A percentile compares a stretch with the other conserved stretches of the same genome.
These are phyloP conservation scores for Gorgonomyces haynaldii DNA, from an alignment of 192 early-diverging fungal species.

Conservation along the genomic window DNA sequence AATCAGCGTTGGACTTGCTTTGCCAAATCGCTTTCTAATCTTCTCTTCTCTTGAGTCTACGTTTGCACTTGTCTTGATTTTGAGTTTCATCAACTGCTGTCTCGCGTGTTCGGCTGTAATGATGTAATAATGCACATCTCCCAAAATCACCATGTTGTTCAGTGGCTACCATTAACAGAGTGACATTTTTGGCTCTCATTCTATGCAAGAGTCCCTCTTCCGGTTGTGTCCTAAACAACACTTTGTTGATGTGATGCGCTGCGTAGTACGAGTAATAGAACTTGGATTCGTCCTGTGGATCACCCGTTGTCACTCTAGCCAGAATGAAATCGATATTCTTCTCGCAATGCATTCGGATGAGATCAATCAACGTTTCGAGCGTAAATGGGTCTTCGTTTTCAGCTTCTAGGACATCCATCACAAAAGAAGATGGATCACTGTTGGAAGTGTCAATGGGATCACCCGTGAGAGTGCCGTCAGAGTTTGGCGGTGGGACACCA, in stretches of 20 bases:
- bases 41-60: conserved; percentile 2
- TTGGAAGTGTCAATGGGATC: not conserved
- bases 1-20: conserved; percentile 3
- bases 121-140: conserved; percentile 55
- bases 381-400: conserved; percentile 63
- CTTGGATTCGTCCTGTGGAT: conserved; percentile 35
- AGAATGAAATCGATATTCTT: conserved; percentile 58
- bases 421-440: no score
- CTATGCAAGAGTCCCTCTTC: conserved; percentile 61
- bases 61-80: not conserved
- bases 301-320: conserved; percentile 55
- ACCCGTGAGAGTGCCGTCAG: not conserved
- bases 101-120: conserved; percentile 14
- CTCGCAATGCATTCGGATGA: conserved; percentile 43
- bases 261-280: conserved; percentile 58
- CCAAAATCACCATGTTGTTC: conserved; percentile 63
- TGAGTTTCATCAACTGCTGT: not conserved
- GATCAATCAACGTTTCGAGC: conserved; percentile 46
- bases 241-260: conserved; percentile 67
- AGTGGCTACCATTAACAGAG: conserved; percentile 40
- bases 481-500: not conserved
- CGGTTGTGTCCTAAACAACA: conserved; percentile 61
- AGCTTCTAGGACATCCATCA: conserved; percentile 48
- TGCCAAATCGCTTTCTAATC: not conserved
- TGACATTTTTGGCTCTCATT: conserved; percentile 67